Conservation (phyloP, 2,329 filamentous ascomycete species). For the Trichoderma sp. region DNA sequence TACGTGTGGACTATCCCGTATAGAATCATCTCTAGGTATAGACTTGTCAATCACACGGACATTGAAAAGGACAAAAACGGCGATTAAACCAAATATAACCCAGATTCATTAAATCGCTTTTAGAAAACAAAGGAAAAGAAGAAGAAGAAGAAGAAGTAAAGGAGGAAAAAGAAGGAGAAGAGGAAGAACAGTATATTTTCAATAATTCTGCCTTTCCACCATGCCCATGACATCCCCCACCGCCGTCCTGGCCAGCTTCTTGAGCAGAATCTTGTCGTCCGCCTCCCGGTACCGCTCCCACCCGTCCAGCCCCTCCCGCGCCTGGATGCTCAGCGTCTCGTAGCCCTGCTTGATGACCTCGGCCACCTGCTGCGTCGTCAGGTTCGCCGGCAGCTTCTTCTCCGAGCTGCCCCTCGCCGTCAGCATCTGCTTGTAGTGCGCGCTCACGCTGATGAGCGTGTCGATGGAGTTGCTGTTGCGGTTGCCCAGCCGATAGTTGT, state of each 20-base stretch:
- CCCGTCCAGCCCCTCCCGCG: conserved; percentile 80
- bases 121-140: background rate
- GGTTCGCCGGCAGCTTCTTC: conserved; percentile 59
- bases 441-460: conserved; percentile 77
- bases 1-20: background rate
- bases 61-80: background rate
- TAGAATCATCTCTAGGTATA: background rate
- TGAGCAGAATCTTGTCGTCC: conserved; percentile 80
- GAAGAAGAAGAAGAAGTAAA: background rate
- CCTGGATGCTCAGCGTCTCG: conserved; percentile 88
- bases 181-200: background rate
- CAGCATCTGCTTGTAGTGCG: conserved; percentile 85
- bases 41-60: background rate
- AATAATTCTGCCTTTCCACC: conserved; percentile 44
- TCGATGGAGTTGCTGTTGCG: conserved; percentile 72
- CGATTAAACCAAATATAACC: background rate
- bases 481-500: conserved; percentile 67
- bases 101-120: background rate
- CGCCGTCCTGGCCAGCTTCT: conserved; percentile 79
- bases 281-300: conserved; percentile 88
- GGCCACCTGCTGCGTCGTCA: conserved; percentile 82
- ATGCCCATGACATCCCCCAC: conserved; percentile 63
- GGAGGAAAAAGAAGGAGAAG: background rate
- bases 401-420: conserved; percentile 52
- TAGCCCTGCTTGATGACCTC: conserved; percentile 96